Base-by-base conservation (phyloP, 208 protist species). In the Wallacemonas sp. region DNA sequence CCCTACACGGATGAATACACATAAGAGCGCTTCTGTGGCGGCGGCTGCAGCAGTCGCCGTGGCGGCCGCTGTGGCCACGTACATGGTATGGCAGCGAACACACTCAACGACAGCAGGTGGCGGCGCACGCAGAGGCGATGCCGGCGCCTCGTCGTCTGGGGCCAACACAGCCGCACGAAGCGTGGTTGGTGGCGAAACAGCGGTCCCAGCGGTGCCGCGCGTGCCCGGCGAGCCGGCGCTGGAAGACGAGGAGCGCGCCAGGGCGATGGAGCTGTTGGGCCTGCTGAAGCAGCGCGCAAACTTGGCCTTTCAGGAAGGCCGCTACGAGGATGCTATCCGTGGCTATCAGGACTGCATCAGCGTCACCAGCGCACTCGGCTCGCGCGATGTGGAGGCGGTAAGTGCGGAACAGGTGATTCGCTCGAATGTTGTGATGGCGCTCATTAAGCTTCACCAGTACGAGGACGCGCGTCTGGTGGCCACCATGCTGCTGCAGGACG, bases 271-370 rank as follows among this genome's bases (percentile, higher is more conserved):
- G 67, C 70, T 89, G 57, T 69, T 86, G 5, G 49, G 68, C 26
- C 23, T 54, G 5, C 59, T 89, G 5, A 94, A 94, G 70, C 57
- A 80, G 55, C 67, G 75, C 14, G 89, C 81, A 0, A 94, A 94
- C 50, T 20, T 59, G 2, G 63, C 76, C 22, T 94, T 94, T 59
- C 82, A 89, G 50, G 66, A 73, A 25, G 76, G 77, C 2, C 77
- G 80, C 49, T 89, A 76, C 54, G 89, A 90, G 26, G 80, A 80
- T 20, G 89, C 89, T 4, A 39, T 95, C 20, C 49, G 70, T 39
- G 55, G 72, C 25, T 95, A 95, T 52, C 82, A 95, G 69, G 77
- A 87, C 48, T 95, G 86, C 63, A 50, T 95, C 32, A 77, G 86
- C 65, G 76, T 87, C 14, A 82, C 77, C 12, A 59, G 64, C 0